These are phyloP conservation scores for Debaryomycetaceae sp. DNA, from an alignment of 1,139 yeast genomes.

Conservation along the genomic window DNA sequence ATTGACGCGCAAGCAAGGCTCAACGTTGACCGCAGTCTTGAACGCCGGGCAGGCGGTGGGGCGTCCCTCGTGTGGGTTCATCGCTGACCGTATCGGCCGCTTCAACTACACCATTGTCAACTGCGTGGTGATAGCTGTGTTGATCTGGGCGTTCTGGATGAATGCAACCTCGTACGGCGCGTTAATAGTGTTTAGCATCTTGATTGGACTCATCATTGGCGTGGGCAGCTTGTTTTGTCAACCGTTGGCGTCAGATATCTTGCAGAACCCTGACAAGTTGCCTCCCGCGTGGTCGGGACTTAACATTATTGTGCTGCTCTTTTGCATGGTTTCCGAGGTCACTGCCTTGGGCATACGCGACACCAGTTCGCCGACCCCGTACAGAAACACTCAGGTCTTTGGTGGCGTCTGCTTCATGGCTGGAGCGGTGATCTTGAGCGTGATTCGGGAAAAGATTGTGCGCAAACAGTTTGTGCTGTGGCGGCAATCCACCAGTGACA, in stretches of 20 bases:
- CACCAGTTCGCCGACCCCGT: constrained; percentile 34
- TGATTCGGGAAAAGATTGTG: constrained; percentile 30
- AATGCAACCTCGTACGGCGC: constrained; percentile 48
- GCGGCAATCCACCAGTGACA: constrained; percentile 11
- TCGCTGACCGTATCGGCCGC: constrained; percentile 59
- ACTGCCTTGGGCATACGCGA: constrained; percentile 44
- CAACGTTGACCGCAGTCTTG: constrained; percentile 56
- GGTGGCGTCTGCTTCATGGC: constrained; percentile 47
- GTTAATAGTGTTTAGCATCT: constrained; percentile 48
- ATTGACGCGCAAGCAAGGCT: constrained; percentile 49
- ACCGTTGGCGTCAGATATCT: constrained; percentile 55
- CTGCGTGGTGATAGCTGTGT: constrained; percentile 27
- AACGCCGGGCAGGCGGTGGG: constrained; percentile 65
- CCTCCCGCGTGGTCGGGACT: constrained; percentile 60
- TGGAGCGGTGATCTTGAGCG: constrained; percentile 22
- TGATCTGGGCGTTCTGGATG: constrained; percentile 51
- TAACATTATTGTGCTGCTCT: constrained; percentile 43
- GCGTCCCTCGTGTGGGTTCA: constrained; percentile 56
- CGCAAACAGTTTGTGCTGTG: constrained; percentile 15
- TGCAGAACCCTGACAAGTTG: constrained; percentile 29
- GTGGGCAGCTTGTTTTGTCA: constrained; percentile 62
- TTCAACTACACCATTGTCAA: constrained; percentile 41
- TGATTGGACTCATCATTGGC: constrained; percentile 56
- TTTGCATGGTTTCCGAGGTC: constrained; percentile 45
- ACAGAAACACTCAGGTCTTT: constrained; percentile 55